These are phyloP conservation scores for Yamadazyma sp. DNA, from an alignment of 1,139 yeast species.

Conservation along the genomic window DNA sequence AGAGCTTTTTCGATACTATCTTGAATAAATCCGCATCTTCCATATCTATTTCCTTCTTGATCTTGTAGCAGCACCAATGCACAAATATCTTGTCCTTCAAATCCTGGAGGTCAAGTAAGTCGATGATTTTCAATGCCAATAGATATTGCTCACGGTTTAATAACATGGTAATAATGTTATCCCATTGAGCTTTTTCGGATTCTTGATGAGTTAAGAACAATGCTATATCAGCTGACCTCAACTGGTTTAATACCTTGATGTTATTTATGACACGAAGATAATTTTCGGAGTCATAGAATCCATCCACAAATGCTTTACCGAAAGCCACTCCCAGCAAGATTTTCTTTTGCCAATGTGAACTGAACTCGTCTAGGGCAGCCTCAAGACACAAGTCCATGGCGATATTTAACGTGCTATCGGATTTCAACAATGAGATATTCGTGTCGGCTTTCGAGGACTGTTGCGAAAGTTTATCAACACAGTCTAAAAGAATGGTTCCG, in stretches of 20 bases:
- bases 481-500: conserved; percentile 78
- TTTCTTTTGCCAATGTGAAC: conserved; percentile 75
- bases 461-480: conserved; percentile 67
- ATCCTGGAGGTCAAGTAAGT: conserved; percentile 42
- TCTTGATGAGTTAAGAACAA: conserved; percentile 64
- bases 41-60: conserved; percentile 51
- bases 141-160: conserved; percentile 61
- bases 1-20: conserved; percentile 47
- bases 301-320: conserved; percentile 68
- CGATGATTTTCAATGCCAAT: conserved; percentile 62
- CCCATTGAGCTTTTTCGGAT: conserved; percentile 51
- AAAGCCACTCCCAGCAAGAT: conserved; percentile 79
- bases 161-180: conserved; percentile 56
- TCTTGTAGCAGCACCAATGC: conserved; percentile 81
- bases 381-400: conserved; percentile 74
- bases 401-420: conserved; percentile 49
- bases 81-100: conserved; percentile 61
- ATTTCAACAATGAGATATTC: conserved; percentile 57
- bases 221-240: conserved; percentile 65
- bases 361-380: conserved; percentile 79
- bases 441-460: conserved; percentile 86
- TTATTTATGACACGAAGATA: conserved; percentile 62
- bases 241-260: conserved; percentile 67
- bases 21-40: conserved; percentile 61
- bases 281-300: conserved; percentile 50